Conservation (phyloP, 2,329 filamentous ascomycete species). For the Diaporthe helianthi region DNA sequence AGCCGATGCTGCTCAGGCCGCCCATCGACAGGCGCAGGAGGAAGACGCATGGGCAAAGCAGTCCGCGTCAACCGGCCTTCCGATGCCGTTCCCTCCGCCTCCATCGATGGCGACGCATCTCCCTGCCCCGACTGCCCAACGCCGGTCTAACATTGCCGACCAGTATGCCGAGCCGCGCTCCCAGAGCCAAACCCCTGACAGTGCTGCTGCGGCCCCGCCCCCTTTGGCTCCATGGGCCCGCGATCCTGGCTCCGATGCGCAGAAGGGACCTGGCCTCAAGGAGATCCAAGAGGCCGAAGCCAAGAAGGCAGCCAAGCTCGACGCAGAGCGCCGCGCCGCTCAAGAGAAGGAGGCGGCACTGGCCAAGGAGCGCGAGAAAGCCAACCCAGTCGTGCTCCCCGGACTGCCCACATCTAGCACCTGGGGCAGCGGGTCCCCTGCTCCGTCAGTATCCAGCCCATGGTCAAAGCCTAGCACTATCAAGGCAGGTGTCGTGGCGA, state of each 20-base stretch:
- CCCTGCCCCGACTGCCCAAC: slow-evolving; percentile 87
- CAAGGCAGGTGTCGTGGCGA: slow-evolving; percentile 46
- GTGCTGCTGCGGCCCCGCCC: slow-evolving; percentile 56
- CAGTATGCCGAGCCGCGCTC: slow-evolving; percentile 67
- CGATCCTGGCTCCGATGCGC: slow-evolving; percentile 71
- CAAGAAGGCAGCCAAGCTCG: slow-evolving; percentile 88
- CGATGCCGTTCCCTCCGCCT: slow-evolving; percentile 77
- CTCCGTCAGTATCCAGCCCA: slow-evolving; percentile 60
- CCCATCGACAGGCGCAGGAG: slow-evolving; percentile 59
- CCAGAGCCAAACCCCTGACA: slow-evolving; percentile 78
- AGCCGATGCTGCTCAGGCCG: slow-evolving; percentile 50
- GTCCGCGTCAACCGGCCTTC: slow-evolving; percentile 67
- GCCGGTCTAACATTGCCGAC: slow-evolving; percentile 84
- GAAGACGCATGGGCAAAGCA: slow-evolving; percentile 60
- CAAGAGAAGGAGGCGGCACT: slow-evolving; percentile 79
- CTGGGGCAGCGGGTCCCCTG: slow-evolving; percentile 83
- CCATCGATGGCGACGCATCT: slow-evolving; percentile 81
- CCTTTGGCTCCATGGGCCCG: slow-evolving; percentile 96
- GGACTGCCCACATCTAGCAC: slow-evolving; percentile 88
- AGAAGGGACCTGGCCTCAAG: slow-evolving; percentile 89
- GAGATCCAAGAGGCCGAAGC: slow-evolving; percentile 97
- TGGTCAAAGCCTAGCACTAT: slow-evolving; percentile 70
- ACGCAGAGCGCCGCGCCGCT: slow-evolving; percentile 76
- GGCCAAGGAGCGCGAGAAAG: slow-evolving; percentile 66
- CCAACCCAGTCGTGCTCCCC: slow-evolving; percentile 66